Evolutionary conservation across 208 protist species (phyloP).

Genomic region (Trypanosoma mega): DNA sequence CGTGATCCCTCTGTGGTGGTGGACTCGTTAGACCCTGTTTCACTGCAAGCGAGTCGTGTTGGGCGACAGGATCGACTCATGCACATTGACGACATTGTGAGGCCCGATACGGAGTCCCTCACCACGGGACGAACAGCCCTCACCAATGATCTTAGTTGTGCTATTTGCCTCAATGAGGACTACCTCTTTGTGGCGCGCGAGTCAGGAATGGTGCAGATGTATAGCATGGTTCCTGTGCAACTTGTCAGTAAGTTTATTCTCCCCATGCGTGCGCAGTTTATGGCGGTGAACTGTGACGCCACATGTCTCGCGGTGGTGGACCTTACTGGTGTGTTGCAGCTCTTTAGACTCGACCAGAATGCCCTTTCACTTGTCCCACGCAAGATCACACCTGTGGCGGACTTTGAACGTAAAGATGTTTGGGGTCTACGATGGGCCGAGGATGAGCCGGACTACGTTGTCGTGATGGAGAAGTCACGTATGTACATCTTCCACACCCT

Average conservation of each 20-base stretch:
- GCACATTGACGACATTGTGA: constrained; percentile 92
- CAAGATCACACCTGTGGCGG: constrained; percentile 47
- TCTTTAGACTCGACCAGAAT: constrained; percentile 62
- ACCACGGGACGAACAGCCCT: constrained; percentile 63
- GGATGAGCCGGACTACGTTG: constrained; percentile 93
- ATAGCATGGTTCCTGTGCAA: constrained; percentile 82
- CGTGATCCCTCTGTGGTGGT: constrained; percentile 71
- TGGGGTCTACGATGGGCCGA: constrained; percentile 93
- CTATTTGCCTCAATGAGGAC: constrained; percentile 79
- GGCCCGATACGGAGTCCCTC: constrained; percentile 44
- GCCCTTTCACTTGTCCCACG: constrained; percentile 61
- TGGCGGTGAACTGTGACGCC: constrained; percentile 91
- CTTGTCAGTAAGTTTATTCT: constrained; percentile 83
- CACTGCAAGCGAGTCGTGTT: constrained; percentile 74
- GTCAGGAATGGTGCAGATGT: constrained; percentile 87
- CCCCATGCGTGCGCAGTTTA: constrained; percentile 68
- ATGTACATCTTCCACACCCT: constrained; percentile 92
- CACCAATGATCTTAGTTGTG: constrained; percentile 92
- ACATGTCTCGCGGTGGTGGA: constrained; percentile 91
- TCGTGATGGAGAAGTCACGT: constrained; percentile 95
- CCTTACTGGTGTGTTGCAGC: constrained; percentile 76
- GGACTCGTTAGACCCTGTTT: constrained; percentile 81
- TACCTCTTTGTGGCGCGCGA: constrained; percentile 89
- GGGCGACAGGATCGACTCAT: constrained; percentile 78
- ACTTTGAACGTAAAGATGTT: constrained; percentile 94